phyloP scores from a whole-genome alignment of 331 rosid genomes.

The Arachis monticola region DNA sequence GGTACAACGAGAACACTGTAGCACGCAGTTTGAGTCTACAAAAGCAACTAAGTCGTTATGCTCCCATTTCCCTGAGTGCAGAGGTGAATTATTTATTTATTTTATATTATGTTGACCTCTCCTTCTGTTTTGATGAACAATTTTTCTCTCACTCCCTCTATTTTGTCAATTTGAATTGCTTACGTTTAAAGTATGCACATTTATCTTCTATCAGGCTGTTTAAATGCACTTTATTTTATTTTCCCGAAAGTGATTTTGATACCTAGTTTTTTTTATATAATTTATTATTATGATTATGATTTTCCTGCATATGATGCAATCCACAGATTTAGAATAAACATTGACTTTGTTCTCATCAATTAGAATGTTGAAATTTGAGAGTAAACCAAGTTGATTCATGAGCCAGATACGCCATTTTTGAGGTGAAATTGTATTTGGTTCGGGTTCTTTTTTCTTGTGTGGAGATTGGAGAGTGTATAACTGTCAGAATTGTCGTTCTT shows the following conservation, averaged over 20 bases:
- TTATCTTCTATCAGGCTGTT: background rate
- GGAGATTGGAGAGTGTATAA: background rate
- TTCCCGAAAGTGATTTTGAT: background rate
- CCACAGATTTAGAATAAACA: background rate
- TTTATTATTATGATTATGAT: background rate
- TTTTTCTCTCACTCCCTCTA: background rate
- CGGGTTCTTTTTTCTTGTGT: conserved; percentile 2
- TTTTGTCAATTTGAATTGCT: conserved; percentile 17
- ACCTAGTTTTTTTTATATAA: background rate
- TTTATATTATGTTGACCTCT: conserved; percentile 33
- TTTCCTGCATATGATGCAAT: background rate
- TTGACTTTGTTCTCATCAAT: conserved; percentile 11
- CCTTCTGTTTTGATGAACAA: conserved; percentile 7
- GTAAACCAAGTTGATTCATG: background rate
- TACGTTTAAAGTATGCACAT: background rate
- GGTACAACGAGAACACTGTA: conserved; percentile 70
- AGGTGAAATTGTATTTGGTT: conserved; percentile 2
- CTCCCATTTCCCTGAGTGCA: conserved; percentile 67
- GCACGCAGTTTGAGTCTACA: conserved; percentile 67
- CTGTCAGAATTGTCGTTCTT: background rate
- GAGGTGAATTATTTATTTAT: conserved; percentile 58
- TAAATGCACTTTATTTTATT: too few species aligned
- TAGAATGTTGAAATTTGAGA: background rate
- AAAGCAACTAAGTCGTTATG: conserved; percentile 78
- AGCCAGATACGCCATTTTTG: background rate